Evolutionary conservation across 352 stramenopile species (phyloP).

Genomic region (Pythium insidiosum): DNA sequence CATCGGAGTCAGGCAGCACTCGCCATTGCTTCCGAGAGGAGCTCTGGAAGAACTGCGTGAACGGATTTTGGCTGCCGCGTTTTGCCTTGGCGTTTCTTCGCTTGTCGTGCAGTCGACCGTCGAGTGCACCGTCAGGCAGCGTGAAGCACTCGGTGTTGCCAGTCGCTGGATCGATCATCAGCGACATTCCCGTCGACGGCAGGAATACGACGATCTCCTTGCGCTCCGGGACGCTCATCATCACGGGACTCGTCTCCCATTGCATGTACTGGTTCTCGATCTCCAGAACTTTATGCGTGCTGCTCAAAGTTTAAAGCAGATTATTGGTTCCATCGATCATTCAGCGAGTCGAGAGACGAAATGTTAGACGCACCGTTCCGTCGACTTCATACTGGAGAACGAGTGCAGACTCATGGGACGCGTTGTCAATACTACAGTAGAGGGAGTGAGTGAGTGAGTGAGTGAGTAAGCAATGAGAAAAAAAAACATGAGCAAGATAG

Average conservation of each 20-base stretch:
- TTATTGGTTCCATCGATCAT: too few relatives aligned
- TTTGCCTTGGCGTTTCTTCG: conserved; percentile 6
- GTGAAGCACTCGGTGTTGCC: conserved; percentile 41
- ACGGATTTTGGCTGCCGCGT: conserved; percentile 24
- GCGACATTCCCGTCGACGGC: conserved; percentile 39
- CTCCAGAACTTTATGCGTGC: conserved; percentile 42
- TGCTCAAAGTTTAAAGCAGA: too few relatives aligned
- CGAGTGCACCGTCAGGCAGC: conserved; percentile 42
- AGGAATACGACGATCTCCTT: conserved; percentile 49
- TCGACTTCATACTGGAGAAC: conserved; percentile 41
- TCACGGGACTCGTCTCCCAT: conserved; percentile 39
- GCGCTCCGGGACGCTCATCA: conserved; percentile 33
- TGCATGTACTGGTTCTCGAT: conserved; percentile 65
- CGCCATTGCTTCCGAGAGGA: conserved; percentile 17
- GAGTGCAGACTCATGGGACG: conserved; percentile 50
- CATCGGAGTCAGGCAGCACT: conserved; percentile 6
- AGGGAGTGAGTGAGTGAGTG: too few relatives aligned
- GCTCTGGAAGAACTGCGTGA: conserved; percentile 46
- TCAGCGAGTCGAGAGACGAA: too few relatives aligned
- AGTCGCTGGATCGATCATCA: conserved; percentile 37
- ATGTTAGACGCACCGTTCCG: conserved; percentile 22
- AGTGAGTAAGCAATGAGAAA: not conserved
- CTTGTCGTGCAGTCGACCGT: conserved; percentile 28
- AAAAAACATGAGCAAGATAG: too few relatives aligned
- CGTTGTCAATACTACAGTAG: conserved; percentile 35